Conservation (phyloP, 768 basidiomycete genomes). For the Pisolithus marmoratus region DNA sequence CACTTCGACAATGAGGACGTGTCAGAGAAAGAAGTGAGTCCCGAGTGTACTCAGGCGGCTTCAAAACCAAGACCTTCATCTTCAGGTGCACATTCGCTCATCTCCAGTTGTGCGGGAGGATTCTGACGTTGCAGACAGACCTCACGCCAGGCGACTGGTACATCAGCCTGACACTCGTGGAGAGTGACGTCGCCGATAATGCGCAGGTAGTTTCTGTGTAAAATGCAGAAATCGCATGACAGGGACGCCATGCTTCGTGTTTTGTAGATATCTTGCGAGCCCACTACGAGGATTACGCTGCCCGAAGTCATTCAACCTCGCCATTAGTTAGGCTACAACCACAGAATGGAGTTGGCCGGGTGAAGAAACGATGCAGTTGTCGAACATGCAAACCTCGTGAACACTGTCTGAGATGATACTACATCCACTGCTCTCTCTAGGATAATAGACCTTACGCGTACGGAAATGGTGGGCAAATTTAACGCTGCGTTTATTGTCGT, state of each 20-base stretch:
- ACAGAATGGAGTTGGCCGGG: background rate
- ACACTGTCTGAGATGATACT: constrained; percentile 45
- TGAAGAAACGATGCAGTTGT: constrained; percentile 18
- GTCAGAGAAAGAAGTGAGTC: constrained; percentile 20
- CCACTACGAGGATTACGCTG: constrained; percentile 10
- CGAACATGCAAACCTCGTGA: constrained; percentile 25
- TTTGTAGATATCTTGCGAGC: constrained; percentile 12
- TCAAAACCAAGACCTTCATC: constrained; percentile 2
- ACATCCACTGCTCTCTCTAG: constrained; percentile 70
- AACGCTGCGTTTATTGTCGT: constrained; percentile 93
- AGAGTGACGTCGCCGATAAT: constrained; percentile 10
- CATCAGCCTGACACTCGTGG: constrained; percentile 21
- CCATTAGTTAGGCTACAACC: background rate
- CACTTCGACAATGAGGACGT: constrained; percentile 22
- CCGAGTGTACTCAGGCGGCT: constrained; percentile 12
- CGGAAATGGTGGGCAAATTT: constrained; percentile 88
- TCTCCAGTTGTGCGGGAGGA: background rate
- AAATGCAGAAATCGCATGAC: background rate
- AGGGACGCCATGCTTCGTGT: constrained; percentile 12
- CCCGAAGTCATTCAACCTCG: background rate
- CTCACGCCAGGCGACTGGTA: constrained; percentile 16
- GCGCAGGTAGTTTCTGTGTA: constrained; percentile 6
- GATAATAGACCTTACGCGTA: constrained; percentile 78
- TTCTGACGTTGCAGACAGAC: background rate
- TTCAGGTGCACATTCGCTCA: background rate